Percentiles rank a stretch among this genome's conserved stretches.
phyloP scores from a whole-genome alignment of 345 rosid genomes.

The Linum usitatissimum region DNA sequence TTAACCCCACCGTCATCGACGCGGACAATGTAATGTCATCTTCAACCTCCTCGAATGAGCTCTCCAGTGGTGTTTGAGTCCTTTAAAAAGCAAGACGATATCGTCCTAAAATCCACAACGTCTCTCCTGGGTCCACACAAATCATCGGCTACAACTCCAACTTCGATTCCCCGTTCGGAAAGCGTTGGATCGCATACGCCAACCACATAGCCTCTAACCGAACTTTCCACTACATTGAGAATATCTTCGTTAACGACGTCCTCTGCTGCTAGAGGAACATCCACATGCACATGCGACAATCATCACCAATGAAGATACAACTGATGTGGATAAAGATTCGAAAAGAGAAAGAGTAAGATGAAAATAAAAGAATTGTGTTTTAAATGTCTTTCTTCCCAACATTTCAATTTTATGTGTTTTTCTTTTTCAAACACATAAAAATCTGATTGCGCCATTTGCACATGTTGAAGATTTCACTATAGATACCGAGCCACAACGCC shows the following conservation, averaged over 20 bases:
- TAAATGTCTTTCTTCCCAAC: too few species aligned
- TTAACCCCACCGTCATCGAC: neutral
- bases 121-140: neutral
- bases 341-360: too few species aligned
- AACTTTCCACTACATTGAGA: conserved; percentile 1
- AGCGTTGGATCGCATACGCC: neutral
- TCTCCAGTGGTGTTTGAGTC: neutral
- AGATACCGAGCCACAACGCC: too few species aligned
- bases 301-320: too few species aligned
- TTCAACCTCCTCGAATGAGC: neutral
- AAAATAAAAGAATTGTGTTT: too few species aligned
- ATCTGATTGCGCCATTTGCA: too few species aligned
- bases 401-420: too few species aligned
- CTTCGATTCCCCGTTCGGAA: neutral
- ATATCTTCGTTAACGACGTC: neutral
- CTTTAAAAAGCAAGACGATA: neutral
- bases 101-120: neutral
- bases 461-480: too few species aligned
- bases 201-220: conserved; percentile 3
- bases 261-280: neutral
- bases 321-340: too few species aligned
- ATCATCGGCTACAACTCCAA: neutral
- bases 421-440: too few species aligned
- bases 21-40: neutral
- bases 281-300: too few species aligned